phyloP scores from a whole-genome alignment of 768 basidiomycete species.

The Trametes elegans region DNA sequence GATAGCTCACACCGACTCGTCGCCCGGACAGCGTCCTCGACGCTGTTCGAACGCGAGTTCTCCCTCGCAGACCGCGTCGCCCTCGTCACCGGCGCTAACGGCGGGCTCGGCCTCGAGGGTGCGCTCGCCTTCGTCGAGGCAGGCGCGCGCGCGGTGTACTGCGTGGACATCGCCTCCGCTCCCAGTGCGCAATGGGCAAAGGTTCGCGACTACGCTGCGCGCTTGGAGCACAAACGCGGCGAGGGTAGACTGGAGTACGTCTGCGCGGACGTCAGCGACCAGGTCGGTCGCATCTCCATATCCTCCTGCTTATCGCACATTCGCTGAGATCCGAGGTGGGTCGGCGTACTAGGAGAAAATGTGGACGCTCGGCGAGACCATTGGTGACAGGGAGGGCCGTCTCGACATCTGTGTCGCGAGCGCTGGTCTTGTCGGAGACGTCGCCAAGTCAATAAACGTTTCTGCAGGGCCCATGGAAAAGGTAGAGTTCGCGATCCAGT shows the following conservation, averaged over 20 bases:
- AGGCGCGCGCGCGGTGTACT: constrained; percentile 64
- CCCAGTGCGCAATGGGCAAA: constrained; percentile 57
- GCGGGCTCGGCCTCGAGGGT: constrained; percentile 77
- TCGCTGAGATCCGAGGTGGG: background rate
- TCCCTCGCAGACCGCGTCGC: constrained; percentile 33
- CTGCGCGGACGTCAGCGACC: constrained; percentile 61
- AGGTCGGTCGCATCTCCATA: constrained; percentile 39
- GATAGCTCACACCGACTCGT: too few species aligned
- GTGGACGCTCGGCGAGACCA: constrained; percentile 53
- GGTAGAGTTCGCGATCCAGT: constrained; percentile 31
- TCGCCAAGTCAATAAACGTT: constrained; percentile 61
- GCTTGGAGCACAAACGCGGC: constrained; percentile 11
- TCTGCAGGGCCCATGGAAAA: constrained; percentile 58
- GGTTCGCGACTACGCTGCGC: constrained; percentile 42
- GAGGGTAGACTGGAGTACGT: constrained; percentile 55
- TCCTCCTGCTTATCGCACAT: background rate
- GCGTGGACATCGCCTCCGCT: constrained; percentile 54
- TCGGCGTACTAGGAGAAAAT: constrained; percentile 17
- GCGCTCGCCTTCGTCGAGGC: constrained; percentile 70
- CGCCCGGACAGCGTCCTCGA: constrained; percentile 8
- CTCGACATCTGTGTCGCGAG: constrained; percentile 77
- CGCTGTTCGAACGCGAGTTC: constrained; percentile 24
- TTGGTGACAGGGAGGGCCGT: constrained; percentile 64
- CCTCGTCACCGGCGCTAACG: constrained; percentile 37
- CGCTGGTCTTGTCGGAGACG: constrained; percentile 57